Evolutionary conservation across 2,329 filamentous ascomycete genomes (phyloP).

Genomic region (Thermomyces lanuginosus): DNA sequence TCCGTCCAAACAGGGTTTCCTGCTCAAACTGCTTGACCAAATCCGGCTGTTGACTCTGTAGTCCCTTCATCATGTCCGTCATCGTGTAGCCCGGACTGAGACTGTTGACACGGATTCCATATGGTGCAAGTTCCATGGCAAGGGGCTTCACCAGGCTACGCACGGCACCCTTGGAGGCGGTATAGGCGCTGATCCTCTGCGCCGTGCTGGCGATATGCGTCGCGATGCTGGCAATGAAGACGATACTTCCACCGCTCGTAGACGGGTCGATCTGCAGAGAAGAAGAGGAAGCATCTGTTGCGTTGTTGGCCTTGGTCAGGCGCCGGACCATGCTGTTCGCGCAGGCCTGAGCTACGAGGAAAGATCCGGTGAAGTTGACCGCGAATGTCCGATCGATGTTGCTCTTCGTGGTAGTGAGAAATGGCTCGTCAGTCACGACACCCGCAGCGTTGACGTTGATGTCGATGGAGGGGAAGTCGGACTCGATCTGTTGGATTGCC

Average conservation of each 20-base stretch:
- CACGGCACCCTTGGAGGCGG: constrained; percentile 15
- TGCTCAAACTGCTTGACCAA: constrained; percentile 11
- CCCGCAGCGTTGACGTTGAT: constrained; percentile 13
- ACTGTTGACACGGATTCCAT: constrained; percentile 17
- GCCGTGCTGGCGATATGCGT: constrained; percentile 17
- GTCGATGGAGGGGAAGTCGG: neutral
- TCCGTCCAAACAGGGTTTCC: constrained; percentile 11
- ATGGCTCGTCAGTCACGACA: constrained; percentile 13
- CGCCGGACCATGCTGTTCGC: constrained; percentile 11
- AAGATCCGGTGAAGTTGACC: constrained; percentile 11
- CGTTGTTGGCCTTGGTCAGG: constrained; percentile 6
- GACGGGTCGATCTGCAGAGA: constrained; percentile 1
- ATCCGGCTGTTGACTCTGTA: constrained; percentile 9
- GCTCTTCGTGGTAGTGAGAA: constrained; percentile 11
- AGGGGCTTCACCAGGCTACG: constrained; percentile 12
- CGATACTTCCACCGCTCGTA: constrained; percentile 13
- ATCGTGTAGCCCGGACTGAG: constrained; percentile 15
- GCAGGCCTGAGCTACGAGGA: constrained; percentile 15
- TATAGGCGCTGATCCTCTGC: constrained; percentile 18
- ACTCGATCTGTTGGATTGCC: constrained; percentile 1
- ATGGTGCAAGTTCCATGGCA: constrained; percentile 9
- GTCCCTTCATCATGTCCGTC: constrained; percentile 12
- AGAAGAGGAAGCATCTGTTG: constrained; percentile 4
- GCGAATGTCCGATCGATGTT: constrained; percentile 10
- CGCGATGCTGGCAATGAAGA: constrained; percentile 21